Evolutionary conservation across 805 yeast genomes (phyloP).

Genomic region (Pichia scutulata): DNA sequence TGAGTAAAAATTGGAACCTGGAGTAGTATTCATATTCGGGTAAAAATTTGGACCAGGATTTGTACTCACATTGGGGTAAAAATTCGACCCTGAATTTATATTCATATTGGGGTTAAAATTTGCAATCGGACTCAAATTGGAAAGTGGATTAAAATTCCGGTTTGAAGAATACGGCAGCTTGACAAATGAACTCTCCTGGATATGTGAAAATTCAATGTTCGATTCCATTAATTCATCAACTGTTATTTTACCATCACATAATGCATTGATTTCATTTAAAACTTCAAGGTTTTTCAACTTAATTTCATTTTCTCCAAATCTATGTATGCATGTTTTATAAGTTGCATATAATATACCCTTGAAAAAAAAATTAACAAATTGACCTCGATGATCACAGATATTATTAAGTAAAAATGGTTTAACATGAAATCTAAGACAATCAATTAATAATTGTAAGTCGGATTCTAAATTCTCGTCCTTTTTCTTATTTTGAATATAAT

Average conservation of each 20-base stretch:
- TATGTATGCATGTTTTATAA: conserved; percentile 3
- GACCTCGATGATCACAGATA: conserved; percentile 13
- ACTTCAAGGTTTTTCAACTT: conserved; percentile 1
- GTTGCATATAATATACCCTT: conserved; percentile 21
- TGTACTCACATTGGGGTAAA: too few relatives aligned
- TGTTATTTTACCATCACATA: not conserved
- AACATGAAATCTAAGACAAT: conserved; percentile 14
- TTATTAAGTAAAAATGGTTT: conserved; percentile 4
- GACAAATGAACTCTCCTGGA: not conserved
- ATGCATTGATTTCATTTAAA: conserved; percentile 1
- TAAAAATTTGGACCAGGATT: too few relatives aligned
- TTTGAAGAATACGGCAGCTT: conserved; percentile 4
- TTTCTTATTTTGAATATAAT: conserved; percentile 18
- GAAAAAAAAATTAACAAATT: conserved; percentile 14
- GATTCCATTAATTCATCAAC: not conserved
- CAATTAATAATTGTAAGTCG: conserved; percentile 22
- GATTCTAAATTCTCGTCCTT: conserved; percentile 5
- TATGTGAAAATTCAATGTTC: not conserved
- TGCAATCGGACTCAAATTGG: not conserved
- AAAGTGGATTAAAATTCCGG: not conserved
- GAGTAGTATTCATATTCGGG: too few relatives aligned
- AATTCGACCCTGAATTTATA: too few relatives aligned
- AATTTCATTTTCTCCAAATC: conserved; percentile 2
- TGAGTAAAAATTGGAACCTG: not conserved
- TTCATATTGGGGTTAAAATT: too few relatives aligned